Conservation (phyloP, 2,329 filamentous ascomycete genomes). For the Aspergillus uvarum region DNA sequence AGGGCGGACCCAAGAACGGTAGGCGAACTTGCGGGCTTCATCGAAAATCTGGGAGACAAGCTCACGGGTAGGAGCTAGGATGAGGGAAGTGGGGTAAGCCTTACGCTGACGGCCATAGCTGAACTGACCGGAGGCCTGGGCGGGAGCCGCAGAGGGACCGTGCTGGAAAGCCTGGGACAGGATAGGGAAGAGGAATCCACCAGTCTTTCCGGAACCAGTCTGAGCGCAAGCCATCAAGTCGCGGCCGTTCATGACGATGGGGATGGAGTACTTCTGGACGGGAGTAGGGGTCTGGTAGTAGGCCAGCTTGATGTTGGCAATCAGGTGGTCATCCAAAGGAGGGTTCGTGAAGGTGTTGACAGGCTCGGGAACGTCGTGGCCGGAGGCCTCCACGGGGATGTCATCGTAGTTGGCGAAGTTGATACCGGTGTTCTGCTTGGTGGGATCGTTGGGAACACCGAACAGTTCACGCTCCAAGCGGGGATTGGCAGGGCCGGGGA, state of each 20-base stretch:
- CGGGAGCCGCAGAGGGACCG: constrained; percentile 72
- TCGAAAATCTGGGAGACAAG: constrained; percentile 98
- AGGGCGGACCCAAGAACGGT: constrained; percentile 97
- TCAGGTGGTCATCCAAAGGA: constrained; percentile 88
- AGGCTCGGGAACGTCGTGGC: constrained; percentile 87
- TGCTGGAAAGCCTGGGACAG: constrained; percentile 94
- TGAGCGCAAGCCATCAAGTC: constrained; percentile 99
- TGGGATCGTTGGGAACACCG: constrained; percentile 83
- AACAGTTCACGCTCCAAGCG: constrained; percentile 95
- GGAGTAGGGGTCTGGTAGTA: constrained; percentile 95
- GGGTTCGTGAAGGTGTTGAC: constrained; percentile 90
- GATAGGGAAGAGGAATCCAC: constrained; percentile 98
- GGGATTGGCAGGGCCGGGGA: constrained; percentile 82
- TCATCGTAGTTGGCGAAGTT: constrained; percentile 99
- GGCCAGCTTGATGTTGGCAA: constrained; percentile 89
- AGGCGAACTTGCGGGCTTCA: constrained; percentile 95
- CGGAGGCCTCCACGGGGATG: constrained; percentile 96
- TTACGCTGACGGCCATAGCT: constrained; percentile 91
- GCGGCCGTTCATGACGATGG: constrained; percentile 96
- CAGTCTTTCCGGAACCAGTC: constrained; percentile 99
- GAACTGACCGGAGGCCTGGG: constrained; percentile 60
- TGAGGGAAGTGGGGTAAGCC: constrained; percentile 93
- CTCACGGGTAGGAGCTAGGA: constrained; percentile 95
- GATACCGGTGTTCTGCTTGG: constrained; percentile 96
- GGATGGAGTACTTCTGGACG: constrained; percentile 99